Base-by-base conservation (phyloP, 768 basidiomycete species). In the Lactarius tabidus region DNA sequence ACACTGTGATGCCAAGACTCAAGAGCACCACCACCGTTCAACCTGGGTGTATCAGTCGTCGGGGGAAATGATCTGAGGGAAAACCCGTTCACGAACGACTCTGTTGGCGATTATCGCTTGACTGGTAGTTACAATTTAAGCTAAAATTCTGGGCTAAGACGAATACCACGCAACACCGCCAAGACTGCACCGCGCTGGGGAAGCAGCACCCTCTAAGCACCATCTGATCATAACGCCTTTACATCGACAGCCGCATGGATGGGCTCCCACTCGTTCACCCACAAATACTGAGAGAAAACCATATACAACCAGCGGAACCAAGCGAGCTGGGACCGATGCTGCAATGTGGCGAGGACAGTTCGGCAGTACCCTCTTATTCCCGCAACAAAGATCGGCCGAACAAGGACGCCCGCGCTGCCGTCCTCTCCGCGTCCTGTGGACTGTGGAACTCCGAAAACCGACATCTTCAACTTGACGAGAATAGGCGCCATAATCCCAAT, bases 261-360 rank as follows among this genome's bases (percentile, higher is more conserved):
- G 72, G 86, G 82, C 2, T 80, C 78, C 84, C 91, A 92, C 68
- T 91, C 88, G 67, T 95, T 95, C 31, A 91, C 84, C 94, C 95
- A 96, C 91, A 96, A 90, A 72, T 95, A 93, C 63, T 89, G 81
- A 20, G 91, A 94, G 72, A 88, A 91, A 26, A 76, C 68, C 43
- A 95, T 79, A 72, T 94, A 91, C 62, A 95, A 76, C 84, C 89
- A 93, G 48, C 95, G 84, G 78, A 93, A 96, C 94, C 94, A 95
- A 51, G 85, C 84, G 64, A 93, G 76, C 78, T 97, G 95, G 65
- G 85, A 86, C 60, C 76, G 67, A 70, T 97, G 95, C 63, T 80
- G 76, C 66, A 76, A 75, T 87, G 95, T 93, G 7, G 94, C 93
- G 31, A 76, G 71, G 15, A 90, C 72, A 3, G 88, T 84, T 28